Conservation (phyloP, 2,329 filamentous ascomycete species). For the Phialophora chinensis region DNA sequence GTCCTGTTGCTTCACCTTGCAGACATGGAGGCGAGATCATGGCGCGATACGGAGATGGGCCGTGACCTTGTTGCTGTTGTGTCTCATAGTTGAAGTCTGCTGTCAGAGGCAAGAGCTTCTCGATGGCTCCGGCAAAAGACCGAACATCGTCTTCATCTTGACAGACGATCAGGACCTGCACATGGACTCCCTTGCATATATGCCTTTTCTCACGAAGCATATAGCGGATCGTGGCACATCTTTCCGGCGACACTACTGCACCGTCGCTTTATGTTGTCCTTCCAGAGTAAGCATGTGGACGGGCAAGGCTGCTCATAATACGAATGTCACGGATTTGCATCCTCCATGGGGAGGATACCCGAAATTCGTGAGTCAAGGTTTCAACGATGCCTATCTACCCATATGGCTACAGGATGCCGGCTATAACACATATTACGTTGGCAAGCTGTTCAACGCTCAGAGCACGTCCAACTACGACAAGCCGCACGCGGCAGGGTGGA, state of each 20-base stretch:
- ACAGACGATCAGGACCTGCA: conserved; percentile 72
- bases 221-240: conserved; percentile 64
- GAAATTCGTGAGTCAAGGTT: conserved; percentile 58
- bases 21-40: conserved; percentile 1
- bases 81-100: not conserved
- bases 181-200: conserved; percentile 66
- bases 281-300: conserved; percentile 70
- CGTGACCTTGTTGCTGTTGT: not conserved
- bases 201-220: conserved; percentile 63
- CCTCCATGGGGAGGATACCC: conserved; percentile 55
- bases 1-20: not conserved
- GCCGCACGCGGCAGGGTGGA: conserved; percentile 48
- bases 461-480: conserved; percentile 56
- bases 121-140: conserved; percentile 31
- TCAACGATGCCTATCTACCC: conserved; percentile 59
- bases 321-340: conserved; percentile 67
- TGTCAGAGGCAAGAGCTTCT: not conserved
- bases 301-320: conserved; percentile 71
- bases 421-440: conserved; percentile 61
- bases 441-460: conserved; percentile 62
- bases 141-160: conserved; percentile 71
- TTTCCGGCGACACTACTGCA: conserved; percentile 69
- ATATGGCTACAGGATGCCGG: conserved; percentile 60
- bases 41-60: not conserved
- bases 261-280: conserved; percentile 70